Evolutionary conservation across 306 rosid species (phyloP).

Genomic region (Vigna unguiculata): DNA sequence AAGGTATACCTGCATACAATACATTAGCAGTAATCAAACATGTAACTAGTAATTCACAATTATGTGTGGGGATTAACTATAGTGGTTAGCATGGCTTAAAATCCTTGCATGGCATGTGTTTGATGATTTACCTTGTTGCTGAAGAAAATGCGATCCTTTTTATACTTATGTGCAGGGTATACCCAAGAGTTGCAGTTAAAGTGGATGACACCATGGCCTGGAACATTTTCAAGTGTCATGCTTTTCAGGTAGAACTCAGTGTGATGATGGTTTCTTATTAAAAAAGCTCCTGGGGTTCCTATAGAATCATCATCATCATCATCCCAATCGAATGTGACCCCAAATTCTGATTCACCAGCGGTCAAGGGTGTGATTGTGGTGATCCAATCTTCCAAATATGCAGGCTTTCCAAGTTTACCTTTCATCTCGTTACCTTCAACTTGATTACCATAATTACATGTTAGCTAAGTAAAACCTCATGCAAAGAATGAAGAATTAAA

Average conservation of each 20-base stretch:
- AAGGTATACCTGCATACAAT: constrained; percentile 63
- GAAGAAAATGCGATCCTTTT: constrained; percentile 76
- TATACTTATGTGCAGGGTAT: constrained; percentile 64
- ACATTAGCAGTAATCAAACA: too few relatives aligned
- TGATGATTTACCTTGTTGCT: constrained; percentile 62
- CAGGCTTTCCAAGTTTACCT: constrained; percentile 70
- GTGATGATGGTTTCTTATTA: constrained; percentile 69
- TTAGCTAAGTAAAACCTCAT: not conserved
- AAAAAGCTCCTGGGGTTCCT: constrained; percentile 79
- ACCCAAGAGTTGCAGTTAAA: constrained; percentile 93
- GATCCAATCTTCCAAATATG: constrained; percentile 70
- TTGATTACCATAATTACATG: not conserved
- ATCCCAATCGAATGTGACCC: constrained; percentile 69
- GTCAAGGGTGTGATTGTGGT: constrained; percentile 55
- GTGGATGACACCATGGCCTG: constrained; percentile 67
- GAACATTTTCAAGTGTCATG: constrained; percentile 72
- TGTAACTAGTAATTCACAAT: not conserved
- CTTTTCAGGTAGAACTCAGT: constrained; percentile 71
- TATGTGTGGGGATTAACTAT: too few relatives aligned
- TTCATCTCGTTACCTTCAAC: constrained; percentile 53
- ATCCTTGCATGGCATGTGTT: not conserved
- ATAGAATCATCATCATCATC: constrained; percentile 41
- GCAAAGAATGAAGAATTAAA: not conserved
- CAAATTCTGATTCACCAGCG: constrained; percentile 59
- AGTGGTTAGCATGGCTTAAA: not conserved